Percentiles rank a stretch among this genome's conserved stretches.
These are phyloP conservation scores for Craspedostauros australis DNA, from an alignment of 108 stramenopile species.

Conservation along the genomic window DNA sequence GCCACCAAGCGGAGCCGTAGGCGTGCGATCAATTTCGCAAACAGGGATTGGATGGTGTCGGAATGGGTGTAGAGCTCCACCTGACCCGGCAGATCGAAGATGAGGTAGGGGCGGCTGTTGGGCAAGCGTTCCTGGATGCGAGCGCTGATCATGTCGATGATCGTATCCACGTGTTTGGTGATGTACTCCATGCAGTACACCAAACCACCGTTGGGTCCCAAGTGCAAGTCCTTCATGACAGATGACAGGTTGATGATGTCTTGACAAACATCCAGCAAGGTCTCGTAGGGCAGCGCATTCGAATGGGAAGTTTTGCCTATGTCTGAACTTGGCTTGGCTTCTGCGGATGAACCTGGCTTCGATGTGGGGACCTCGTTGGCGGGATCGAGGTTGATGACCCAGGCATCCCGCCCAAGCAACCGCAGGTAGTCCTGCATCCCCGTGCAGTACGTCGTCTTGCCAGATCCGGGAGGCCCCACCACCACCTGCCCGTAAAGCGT, in stretches of 20 bases:
- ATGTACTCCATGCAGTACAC: slow-evolving; percentile 97
- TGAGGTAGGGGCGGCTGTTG: slow-evolving; percentile 46
- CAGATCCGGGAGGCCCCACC: slow-evolving; percentile 93
- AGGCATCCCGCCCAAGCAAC: slow-evolving; percentile 76
- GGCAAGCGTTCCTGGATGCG: slow-evolving; percentile 10
- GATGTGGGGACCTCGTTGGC: slow-evolving; percentile 79
- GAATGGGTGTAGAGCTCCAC: slow-evolving; percentile 95
- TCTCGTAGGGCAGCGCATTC: slow-evolving; percentile 58
- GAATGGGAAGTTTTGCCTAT: not conserved
- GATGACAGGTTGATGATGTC: slow-evolving; percentile 75
- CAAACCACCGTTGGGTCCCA: slow-evolving; percentile 96
- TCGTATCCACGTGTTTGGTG: slow-evolving; percentile 58
- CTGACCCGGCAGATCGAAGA: slow-evolving; percentile 98
- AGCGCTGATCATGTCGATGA: slow-evolving; percentile 40
- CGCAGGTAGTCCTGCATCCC: slow-evolving; percentile 94
- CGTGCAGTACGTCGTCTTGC: slow-evolving; percentile 96
- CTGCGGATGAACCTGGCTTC: not conserved
- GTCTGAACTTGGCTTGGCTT: not conserved
- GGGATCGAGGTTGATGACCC: slow-evolving; percentile 96
- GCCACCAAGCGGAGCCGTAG: slow-evolving; percentile 85
- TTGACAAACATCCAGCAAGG: slow-evolving; percentile 70
- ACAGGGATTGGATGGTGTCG: slow-evolving; percentile 53
- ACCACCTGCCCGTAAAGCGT: slow-evolving; percentile 90
- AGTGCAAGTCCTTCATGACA: slow-evolving; percentile 84
- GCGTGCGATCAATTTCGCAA: slow-evolving; percentile 52